phyloP scores from a whole-genome alignment of 2,329 filamentous ascomycete genomes.

The Penicillium janthinellum region DNA sequence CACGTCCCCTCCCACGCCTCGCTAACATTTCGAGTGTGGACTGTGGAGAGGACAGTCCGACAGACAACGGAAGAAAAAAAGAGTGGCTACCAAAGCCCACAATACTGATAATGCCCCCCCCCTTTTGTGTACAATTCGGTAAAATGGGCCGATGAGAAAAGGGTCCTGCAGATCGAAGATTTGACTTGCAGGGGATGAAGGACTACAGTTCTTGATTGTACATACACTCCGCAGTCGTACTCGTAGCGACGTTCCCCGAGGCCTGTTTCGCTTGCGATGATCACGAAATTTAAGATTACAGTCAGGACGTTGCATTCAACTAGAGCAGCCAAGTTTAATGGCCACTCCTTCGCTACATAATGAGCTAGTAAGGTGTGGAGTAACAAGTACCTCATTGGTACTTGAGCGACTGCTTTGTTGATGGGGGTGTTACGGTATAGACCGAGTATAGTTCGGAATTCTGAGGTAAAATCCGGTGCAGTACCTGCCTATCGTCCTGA shows the following conservation, averaged over 20 bases:
- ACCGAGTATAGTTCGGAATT: background rate
- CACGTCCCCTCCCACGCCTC: background rate
- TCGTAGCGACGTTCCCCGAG: background rate
- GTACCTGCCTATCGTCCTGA: background rate
- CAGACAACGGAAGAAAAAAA: background rate
- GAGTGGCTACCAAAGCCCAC: background rate
- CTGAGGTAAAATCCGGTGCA: background rate
- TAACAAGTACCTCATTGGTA: background rate
- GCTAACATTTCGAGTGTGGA: no score
- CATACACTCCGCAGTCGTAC: no score
- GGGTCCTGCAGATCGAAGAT: slow-evolving; percentile 10
- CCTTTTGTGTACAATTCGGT: slow-evolving; percentile 5
- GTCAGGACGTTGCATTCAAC: background rate
- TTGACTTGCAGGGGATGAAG: background rate
- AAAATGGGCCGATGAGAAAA: slow-evolving; percentile 13
- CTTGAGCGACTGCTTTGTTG: background rate
- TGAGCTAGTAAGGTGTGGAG: background rate
- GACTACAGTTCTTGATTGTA: background rate
- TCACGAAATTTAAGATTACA: background rate
- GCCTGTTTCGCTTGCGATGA: background rate
- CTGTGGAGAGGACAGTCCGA: background rate
- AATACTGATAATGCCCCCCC: background rate
- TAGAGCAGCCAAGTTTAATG: background rate
- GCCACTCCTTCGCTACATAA: background rate
- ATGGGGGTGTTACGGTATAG: background rate